Conservation (phyloP, 352 stramenopile species). For the Chloridella minuta region DNA sequence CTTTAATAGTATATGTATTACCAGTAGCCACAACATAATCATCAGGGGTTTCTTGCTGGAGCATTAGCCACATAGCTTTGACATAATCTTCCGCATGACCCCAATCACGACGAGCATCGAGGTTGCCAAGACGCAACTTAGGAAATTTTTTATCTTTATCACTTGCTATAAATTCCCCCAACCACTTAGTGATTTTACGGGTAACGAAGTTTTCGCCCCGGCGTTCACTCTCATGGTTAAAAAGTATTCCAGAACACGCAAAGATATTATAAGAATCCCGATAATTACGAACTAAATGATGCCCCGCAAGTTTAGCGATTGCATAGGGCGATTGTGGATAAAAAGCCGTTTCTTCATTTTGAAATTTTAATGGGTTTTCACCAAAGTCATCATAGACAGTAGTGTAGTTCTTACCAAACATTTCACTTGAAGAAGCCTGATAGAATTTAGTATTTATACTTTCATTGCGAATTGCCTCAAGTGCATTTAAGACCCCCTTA, state of each 20-base stretch:
- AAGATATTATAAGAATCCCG: constrained; percentile 68
- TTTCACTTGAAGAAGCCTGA: constrained; percentile 67
- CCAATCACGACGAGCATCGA: constrained; percentile 89
- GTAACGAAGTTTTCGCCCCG: constrained; percentile 88
- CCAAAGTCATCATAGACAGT: no score
- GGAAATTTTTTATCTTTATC: no score
- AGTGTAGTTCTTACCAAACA: constrained; percentile 62
- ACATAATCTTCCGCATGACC: constrained; percentile 94
- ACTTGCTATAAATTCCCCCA: constrained; percentile 31
- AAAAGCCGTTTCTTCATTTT: no score
- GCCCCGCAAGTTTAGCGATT: no score
- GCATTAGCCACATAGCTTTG: constrained; percentile 94
- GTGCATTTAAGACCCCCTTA: constrained; percentile 54
- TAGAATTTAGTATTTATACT: constrained; percentile 28
- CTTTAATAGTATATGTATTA: no score
- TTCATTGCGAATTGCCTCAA: constrained; percentile 75
- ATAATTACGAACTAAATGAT: no score
- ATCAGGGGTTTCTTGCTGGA: constrained; percentile 34
- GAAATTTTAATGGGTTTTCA: no score
- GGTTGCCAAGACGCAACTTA: constrained; percentile 75
- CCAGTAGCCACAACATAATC: constrained; percentile 35
- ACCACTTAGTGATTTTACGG: constrained; percentile 71
- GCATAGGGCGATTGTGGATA: no score
- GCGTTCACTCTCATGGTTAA: constrained; percentile 93
- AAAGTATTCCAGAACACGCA: constrained; percentile 83